These are phyloP conservation scores for Echeveria elegans DNA, from an alignment of 164 flowering plant species.

Conservation along the genomic window DNA sequence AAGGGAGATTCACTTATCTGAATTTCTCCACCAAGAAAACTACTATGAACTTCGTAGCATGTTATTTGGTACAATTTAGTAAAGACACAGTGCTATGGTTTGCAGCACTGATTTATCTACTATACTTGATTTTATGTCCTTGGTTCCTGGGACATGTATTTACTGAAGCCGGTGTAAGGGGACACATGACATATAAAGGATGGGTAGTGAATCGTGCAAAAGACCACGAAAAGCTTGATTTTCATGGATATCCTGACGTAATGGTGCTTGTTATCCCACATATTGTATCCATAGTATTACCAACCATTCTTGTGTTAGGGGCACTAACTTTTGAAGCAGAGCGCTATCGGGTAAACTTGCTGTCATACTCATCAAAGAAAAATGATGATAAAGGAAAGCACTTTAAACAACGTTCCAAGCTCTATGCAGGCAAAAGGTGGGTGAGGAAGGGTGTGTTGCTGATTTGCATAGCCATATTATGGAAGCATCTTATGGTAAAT, in stretches of 20 bases:
- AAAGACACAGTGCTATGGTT: constrained; percentile 42
- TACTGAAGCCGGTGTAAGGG: constrained; percentile 38
- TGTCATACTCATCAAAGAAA: constrained; percentile 59
- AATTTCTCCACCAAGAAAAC: constrained; percentile 34
- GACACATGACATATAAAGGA: constrained; percentile 77
- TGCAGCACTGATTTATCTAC: constrained; percentile 39
- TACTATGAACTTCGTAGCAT: constrained; percentile 25
- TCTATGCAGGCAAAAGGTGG: constrained; percentile 27
- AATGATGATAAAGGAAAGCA: constrained; percentile 40
- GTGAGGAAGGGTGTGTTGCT: constrained; percentile 47
- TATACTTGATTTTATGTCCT: constrained; percentile 60
- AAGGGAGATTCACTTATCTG: constrained; percentile 38
- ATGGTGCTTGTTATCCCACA: constrained; percentile 83
- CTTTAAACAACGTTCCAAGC: constrained; percentile 11
- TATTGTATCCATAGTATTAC: constrained; percentile 54
- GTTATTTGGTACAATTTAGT: constrained; percentile 51
- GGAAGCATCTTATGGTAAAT: constrained; percentile 72
- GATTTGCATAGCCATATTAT: constrained; percentile 39
- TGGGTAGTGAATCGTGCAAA: constrained; percentile 42
- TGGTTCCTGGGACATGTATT: constrained; percentile 76
- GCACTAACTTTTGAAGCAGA: constrained; percentile 59
- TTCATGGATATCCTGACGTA: constrained; percentile 76
- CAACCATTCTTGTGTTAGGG: constrained; percentile 37
- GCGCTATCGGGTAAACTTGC: constrained; percentile 26
- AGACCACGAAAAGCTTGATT: constrained; percentile 18